Base-by-base conservation (phyloP, 257 asterid species). In the Gentiana dahurica region DNA sequence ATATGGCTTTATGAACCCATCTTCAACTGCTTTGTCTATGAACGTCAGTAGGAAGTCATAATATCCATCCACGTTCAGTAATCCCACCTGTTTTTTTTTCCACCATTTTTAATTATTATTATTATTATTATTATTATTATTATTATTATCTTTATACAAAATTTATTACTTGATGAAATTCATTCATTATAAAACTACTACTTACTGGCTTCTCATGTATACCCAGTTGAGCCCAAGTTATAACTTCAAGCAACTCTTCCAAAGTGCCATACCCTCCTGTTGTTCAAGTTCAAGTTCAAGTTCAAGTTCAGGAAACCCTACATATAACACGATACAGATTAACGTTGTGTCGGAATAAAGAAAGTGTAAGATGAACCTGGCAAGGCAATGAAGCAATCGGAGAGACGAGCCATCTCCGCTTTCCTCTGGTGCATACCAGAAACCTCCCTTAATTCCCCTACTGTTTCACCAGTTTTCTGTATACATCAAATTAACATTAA, bases 11-110 rank as follows among this genome's bases (percentile, higher is more conserved):
- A 86, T 83, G 78, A 86, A 86, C 3, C 87, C 95, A 61, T 83
- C 95, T 10, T 83, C 95, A 45, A 86, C 95, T 32, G 85, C 95
- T 70, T 83, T 86, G 71, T 86, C 95, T 3, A 86, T 78, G 80
- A 86, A 86, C 60, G 69, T 68, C 32, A 86, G 78, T 11, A 86
- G 71, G 59, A 53, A 64, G 71, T 86, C 75, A 73, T 80, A 83
- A 57, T 77, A 86, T 0, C 95, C 95, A 71, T 83, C 93, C 12
- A 86, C 93, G 49, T 86, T 86, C n/a, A 86, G 79, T 13, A 86
- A 75, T 1, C 95, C 95, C 69, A 86, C 95, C 95, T 86, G 74
- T 51, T 32, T 2, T 41, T 41, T 41, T 2, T 5, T 41, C 46
- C 6, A 41, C 46, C 24, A 24, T 24, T 24, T 24, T 24, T 24